Evolutionary conservation across 306 rosid genomes (phyloP).

Genomic region (Prunus persica): Prunus_persica_NCBIv2 NC_034014.1:30326501-30327000

Average conservation of each 20-base stretch:
- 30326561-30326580: constrained; percentile 92
- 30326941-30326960: constrained; percentile 82
- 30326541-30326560: constrained; percentile 80
- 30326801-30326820: constrained; percentile 93
- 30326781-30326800: constrained; percentile 65
- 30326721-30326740: constrained; percentile 68
- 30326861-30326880: constrained; percentile 63
- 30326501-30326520: constrained; percentile 58
- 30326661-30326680: constrained; percentile 68
- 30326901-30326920: constrained; percentile 87
- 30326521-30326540: constrained; percentile 82
- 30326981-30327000: constrained; percentile 97
- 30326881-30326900: constrained; percentile 94
- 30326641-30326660: constrained; percentile 65
- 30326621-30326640: constrained; percentile 74
- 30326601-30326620: constrained; percentile 85
- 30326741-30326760: constrained; percentile 68
- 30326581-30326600: constrained; percentile 86
- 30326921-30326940: constrained; percentile 96
- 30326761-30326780: constrained; percentile 75
- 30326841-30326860: constrained; percentile 65
- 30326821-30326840: constrained; percentile 80
- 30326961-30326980: constrained; percentile 61
- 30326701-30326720: constrained; percentile 83
- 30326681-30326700: constrained; percentile 80